A percentile compares a stretch with the other conserved stretches of the same genome.
Evolutionary conservation across 768 basidiomycete genomes (phyloP).

Genomic region (Rhodotorula babjevae): DNA sequence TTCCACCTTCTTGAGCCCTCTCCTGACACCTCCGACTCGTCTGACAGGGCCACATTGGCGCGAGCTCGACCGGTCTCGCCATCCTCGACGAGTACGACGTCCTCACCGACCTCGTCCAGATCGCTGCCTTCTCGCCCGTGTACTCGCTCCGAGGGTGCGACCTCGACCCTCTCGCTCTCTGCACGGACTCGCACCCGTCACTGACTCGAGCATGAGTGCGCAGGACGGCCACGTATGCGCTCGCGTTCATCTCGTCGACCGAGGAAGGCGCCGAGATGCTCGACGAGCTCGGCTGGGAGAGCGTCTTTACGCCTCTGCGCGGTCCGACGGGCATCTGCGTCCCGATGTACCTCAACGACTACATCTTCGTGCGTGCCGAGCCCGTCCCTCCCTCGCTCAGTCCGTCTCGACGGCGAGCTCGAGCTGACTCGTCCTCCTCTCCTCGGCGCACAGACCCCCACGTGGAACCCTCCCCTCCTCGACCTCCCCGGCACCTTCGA

Average conservation of each 20-base stretch:
- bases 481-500: constrained; percentile 5
- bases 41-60: constrained; percentile 57
- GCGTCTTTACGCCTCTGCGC: constrained; percentile 78
- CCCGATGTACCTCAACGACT: constrained; percentile 73
- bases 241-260: constrained; percentile 87
- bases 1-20: too few species aligned
- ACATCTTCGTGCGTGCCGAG: constrained; percentile 46
- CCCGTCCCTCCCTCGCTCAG: neutral
- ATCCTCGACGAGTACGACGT: constrained; percentile 95
- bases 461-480: constrained; percentile 19
- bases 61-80: constrained; percentile 64
- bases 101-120: constrained; percentile 80
- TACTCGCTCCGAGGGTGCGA: constrained; percentile 87
- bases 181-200: neutral
- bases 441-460: constrained; percentile 20
- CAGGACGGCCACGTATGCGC: constrained; percentile 93
- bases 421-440: too few species aligned
- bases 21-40: neutral
- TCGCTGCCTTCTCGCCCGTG: constrained; percentile 81
- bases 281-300: constrained; percentile 88
- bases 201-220: neutral
- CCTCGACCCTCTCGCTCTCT: neutral
- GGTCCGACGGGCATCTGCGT: constrained; percentile 85
- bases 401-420: neutral
- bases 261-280: constrained; percentile 86